phyloP scores from a whole-genome alignment of 352 stramenopile species.

The Phytophthora sansomeana region DNA sequence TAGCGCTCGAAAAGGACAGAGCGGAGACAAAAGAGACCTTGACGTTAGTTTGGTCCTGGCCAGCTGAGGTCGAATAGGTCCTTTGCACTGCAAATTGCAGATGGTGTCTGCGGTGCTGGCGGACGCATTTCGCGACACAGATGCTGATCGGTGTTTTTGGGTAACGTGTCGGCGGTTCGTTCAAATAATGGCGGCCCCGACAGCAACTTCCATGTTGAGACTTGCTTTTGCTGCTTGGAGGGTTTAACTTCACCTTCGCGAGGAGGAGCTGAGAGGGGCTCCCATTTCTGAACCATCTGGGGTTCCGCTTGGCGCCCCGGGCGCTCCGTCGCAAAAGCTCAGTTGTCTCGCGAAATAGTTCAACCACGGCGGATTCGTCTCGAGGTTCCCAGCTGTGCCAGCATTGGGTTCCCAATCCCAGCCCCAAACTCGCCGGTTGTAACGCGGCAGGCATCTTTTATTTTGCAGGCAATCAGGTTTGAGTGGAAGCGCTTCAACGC shows the following conservation, averaged over 20 bases:
- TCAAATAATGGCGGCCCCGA: background rate
- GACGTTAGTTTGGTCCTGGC: constrained; percentile 16
- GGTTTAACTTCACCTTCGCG: constrained; percentile 16
- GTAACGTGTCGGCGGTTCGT: background rate
- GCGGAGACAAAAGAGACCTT: constrained; percentile 19
- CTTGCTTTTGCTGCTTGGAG: constrained; percentile 1
- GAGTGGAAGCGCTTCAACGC: constrained; percentile 32
- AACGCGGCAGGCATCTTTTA: constrained; percentile 17
- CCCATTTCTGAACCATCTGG: constrained; percentile 30
- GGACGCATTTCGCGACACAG: background rate
- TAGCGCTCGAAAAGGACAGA: constrained; percentile 25
- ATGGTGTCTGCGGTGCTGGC: constrained; percentile 23
- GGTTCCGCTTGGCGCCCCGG: constrained; percentile 20
- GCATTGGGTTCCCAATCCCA: background rate
- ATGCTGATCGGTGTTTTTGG: background rate
- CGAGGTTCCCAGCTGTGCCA: constrained; percentile 17
- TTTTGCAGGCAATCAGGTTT: constrained; percentile 30
- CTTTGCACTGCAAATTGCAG: background rate
- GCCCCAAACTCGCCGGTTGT: constrained; percentile 9
- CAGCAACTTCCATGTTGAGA: background rate
- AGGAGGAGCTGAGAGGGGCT: constrained; percentile 27
- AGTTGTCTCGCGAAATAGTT: constrained; percentile 19
- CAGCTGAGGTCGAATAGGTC: constrained; percentile 19
- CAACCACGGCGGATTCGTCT: constrained; percentile 20
- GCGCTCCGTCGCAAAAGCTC: constrained; percentile 4